phyloP scores from a whole-genome alignment of 2,329 filamentous ascomycete genomes.

The Diaporthe amygdali region DNA sequence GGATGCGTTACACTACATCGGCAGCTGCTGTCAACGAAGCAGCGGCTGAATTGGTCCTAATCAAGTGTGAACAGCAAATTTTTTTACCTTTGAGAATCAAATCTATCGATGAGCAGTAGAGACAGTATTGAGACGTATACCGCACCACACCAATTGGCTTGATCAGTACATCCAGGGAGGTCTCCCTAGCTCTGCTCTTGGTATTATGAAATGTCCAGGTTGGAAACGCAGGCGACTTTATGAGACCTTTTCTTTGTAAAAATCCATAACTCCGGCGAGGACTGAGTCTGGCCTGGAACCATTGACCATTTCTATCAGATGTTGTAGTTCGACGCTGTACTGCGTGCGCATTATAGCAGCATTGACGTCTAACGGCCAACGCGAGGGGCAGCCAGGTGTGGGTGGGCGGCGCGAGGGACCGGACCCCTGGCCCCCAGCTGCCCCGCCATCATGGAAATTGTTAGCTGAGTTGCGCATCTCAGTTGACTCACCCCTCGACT shows the following conservation, averaged over 20 bases:
- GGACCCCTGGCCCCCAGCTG: background rate
- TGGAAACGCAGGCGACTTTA: background rate
- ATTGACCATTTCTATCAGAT: background rate
- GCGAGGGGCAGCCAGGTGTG: background rate
- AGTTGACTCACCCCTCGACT: constrained; percentile 6
- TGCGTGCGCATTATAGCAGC: background rate
- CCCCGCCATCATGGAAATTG: constrained; percentile 14
- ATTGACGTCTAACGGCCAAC: background rate
- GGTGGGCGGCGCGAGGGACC: background rate
- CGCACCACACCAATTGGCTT: background rate
- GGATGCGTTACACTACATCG: background rate
- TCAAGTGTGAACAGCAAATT: background rate
- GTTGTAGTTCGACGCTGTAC: background rate
- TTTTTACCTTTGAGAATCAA: too few relatives aligned
- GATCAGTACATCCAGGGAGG: background rate
- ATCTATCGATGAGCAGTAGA: background rate
- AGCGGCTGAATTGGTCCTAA: background rate
- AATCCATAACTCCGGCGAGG: background rate
- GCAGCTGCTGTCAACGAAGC: background rate
- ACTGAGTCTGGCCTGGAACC: background rate
- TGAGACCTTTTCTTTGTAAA: background rate
- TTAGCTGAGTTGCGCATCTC: constrained; percentile 6
- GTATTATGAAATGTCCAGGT: too few relatives aligned
- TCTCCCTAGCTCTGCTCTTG: background rate
- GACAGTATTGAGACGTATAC: background rate